Conservation (phyloP, 177 flowering plant species). For the Vitis hybrid region DNA sequence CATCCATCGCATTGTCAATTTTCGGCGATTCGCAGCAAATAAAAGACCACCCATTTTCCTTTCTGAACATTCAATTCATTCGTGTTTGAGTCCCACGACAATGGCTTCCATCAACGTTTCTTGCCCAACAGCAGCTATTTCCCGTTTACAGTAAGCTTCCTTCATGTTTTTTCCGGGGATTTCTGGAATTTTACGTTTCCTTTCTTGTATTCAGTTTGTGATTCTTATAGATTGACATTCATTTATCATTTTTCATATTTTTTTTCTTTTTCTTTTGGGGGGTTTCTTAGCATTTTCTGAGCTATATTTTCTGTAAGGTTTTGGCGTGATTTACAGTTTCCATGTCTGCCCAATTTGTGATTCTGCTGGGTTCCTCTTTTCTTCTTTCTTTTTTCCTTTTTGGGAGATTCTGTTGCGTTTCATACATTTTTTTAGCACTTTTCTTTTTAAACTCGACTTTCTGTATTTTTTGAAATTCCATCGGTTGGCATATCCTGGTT, state of each 20-base stretch:
- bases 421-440: too few relatives aligned
- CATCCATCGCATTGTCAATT: too few relatives aligned
- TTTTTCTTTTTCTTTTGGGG: not conserved
- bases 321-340: not conserved
- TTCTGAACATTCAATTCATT: too few relatives aligned
- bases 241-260: not conserved
- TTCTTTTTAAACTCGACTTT: too few relatives aligned
- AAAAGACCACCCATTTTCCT: too few relatives aligned
- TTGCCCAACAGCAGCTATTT: slow-evolving; percentile 29
- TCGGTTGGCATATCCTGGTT: too few relatives aligned
- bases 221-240: not conserved
- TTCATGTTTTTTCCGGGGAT: not conserved
- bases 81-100: not conserved
- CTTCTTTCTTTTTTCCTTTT: too few relatives aligned
- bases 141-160: slow-evolving; percentile 31
- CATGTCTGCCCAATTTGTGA: not conserved
- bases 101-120: slow-evolving; percentile 44
- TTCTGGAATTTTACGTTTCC: not conserved
- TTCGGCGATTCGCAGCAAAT: too few relatives aligned
- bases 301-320: not conserved
- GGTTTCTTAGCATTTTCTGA: not conserved
- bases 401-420: too few relatives aligned
- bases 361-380: too few relatives aligned
- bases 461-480: too few relatives aligned
- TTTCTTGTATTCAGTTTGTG: not conserved